Evolutionary conservation across 768 basidiomycete species (phyloP), one percentile per base, ranked within the genome.

Genomic region (Trametes elegans): DNA sequence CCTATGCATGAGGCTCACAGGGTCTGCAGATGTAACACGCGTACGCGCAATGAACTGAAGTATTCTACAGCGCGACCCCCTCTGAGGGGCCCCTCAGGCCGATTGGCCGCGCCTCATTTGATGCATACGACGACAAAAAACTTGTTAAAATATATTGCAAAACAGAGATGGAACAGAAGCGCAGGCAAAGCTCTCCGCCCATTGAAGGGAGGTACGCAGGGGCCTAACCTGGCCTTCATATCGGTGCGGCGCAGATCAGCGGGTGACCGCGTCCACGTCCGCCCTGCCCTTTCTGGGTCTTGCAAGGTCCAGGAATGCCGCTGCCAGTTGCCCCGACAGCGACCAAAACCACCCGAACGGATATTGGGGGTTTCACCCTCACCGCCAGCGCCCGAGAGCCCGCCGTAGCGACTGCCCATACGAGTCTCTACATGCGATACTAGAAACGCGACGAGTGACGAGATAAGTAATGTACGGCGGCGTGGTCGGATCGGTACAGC

Each of bases 151-250:
- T 39, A 19, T 44, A 18, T 45, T 44, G 36, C 29, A 7, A 16
- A 53, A 26, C 51, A 53, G 34, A 44, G 32, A 53, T 53, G 51
- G 51, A 14, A 27, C 46, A 41, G 21, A 29, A 44, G 38, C 35
- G 49, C 19, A 18, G 29, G 31, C 48, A 31, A 21, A 38, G n/a
- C 49, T 49, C 55, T 45, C 36, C 40, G 57, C 57, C 50, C 57
- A 53, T 58, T 18, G 11, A 52, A 58, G 57, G 24, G 57, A 58
- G 57, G 57, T n/a, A 43, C 57, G 57, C 36, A n/a, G 57, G 57
- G 57, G 51, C 53, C 46, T 40, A 58, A 58, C 57, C 57, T 58
- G 51, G 57, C 57, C 51, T 53, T 36, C n/a, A n/a, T n/a, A n/a
- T n/a, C n/a, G 24, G 39, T 53, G 45, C 57, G 57, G 43, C 51